Base-by-base conservation (phyloP, 148 eudicot genomes). In the Vaccinium darrowii region DNA sequence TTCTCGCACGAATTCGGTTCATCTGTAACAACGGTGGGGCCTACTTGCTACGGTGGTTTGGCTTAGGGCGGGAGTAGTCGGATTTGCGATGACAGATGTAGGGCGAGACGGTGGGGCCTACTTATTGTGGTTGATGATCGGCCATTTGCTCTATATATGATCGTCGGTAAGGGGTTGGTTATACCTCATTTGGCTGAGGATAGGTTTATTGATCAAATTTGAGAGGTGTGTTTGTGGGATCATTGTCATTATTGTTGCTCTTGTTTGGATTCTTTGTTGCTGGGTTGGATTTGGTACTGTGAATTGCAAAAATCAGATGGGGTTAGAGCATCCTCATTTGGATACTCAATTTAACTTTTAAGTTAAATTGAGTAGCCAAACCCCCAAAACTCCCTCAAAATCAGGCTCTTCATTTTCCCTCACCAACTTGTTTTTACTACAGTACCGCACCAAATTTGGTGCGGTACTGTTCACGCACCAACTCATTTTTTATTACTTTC, bases 161-260 rank as follows among this genome's bases (percentile, higher is more conserved):
- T 84, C 88, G 21, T 96, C 99, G 25, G 86, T 72, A 0, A 88
- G 52, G 87, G 94, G 99, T 47, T 91, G 93, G 89, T 86, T 93
- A 80, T 98, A 96, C 97, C 93, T 93, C 98, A 94, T 96, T 63
- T 87, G 80, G 6, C 6, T n/a, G 0, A 14, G 62, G 3, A 12
- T 57, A 51, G 53, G 7, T 15, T 57, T 57, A 8, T 30, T 57
- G 62, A 57, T 30, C 54, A 49, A 49, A 49, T 8, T 49, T 21
- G 56, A 30, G 30, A 30, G 30, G 30, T 30, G 30, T 30, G 30
- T 30, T 30, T 30, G 30, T 30, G 30, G 30, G 30, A 30, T 4
- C 16, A 49, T 76, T 50, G 7, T 77, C 51, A 8, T 50, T 75
- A 23, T 3, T 71, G 19, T 73, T 27, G 8, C 14, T 51, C 80